These are phyloP conservation scores for Ceratocystis smalleyi DNA, from an alignment of 2,329 filamentous ascomycete genomes.

Conservation along the genomic window DNA sequence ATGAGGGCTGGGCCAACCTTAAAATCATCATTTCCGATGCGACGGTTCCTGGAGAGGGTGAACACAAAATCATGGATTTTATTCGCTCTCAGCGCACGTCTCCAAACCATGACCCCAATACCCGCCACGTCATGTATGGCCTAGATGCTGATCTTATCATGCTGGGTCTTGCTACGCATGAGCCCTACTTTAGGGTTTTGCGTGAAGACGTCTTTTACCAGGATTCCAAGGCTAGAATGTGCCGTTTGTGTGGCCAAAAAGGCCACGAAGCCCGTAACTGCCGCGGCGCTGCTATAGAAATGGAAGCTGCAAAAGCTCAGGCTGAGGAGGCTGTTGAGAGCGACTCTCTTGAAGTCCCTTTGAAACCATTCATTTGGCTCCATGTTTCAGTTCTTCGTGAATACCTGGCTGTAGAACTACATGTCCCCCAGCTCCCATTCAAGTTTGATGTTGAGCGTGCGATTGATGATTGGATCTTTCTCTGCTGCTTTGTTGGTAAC, in stretches of 20 bases:
- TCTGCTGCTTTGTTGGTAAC: constrained; percentile 98
- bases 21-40: constrained; percentile 98
- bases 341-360: constrained; percentile 26
- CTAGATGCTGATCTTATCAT: constrained; percentile 97
- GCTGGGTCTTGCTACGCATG: constrained; percentile 91
- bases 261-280: constrained; percentile 84
- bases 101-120: constrained; percentile 88
- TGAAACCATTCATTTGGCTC: constrained; percentile 97
- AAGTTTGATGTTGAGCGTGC: constrained; percentile 85
- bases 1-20: constrained; percentile 85
- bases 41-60: constrained; percentile 91
- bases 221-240: constrained; percentile 66
- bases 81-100: constrained; percentile 83
- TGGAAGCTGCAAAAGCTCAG: constrained; percentile 22
- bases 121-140: constrained; percentile 93
- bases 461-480: constrained; percentile 96
- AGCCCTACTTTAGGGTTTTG: constrained; percentile 89
- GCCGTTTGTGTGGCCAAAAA: constrained; percentile 78
- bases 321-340: constrained; percentile 22
- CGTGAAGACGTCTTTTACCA: constrained; percentile 95
- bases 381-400: constrained; percentile 84
- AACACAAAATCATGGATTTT: constrained; percentile 99
- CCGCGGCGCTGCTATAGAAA: constrained; percentile 69
- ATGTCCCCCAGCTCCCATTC: constrained; percentile 69
- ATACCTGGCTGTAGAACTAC: constrained; percentile 80